Evolutionary conservation across 371 early-diverging fungal species (phyloP), one percentile per base, ranked within the genome.

Genomic region (Mortierella sp.): DNA sequence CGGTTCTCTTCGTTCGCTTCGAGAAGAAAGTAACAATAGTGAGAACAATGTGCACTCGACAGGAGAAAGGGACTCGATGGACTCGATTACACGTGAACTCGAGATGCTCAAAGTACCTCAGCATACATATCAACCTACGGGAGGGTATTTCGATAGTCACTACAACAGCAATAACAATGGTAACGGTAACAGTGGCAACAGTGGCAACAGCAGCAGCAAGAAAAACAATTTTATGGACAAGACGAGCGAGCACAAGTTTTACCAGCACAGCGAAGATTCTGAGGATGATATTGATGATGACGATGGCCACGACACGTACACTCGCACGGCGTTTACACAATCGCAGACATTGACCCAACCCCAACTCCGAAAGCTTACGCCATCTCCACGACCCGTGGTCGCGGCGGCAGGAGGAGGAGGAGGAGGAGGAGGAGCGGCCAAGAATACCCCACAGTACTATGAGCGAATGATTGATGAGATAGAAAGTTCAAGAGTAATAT

Each of bases 401-500:
- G 26, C 73, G 45, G 12, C 64, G 60, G 23, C 56, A 56, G 52
- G 46, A 45, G 60, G 15, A 48, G 26, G 52, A 50, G 21, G 66
- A 16, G 47, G 16, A 11, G 9, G 44, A 46, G 14, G 71, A 64
- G 7, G 67, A 60, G 57, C 56, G 57, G 19, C 55, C 51, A 67
- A 57, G 62, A 72, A 77, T 77, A 77, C 77, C 77, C 77, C 73
- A 53, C 69, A 66, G 51, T 73, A 80, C 57, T 80, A 73, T 52
- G 80, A 80, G 65, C 74, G 73, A 47, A 64, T 73, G 80, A 80
- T 80, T 58, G 80, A 80, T 28, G 80, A 80, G 64, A 80, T 80
- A 53, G 74, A 80, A 58, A 79, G 69, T 18, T 11, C 72, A 1
- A 47, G 76, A 44, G 46, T 66, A 47, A 68, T 51, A 26, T 75